Conservation (phyloP, 352 stramenopile genomes). For the Phytopythium mirpurense region DNA sequence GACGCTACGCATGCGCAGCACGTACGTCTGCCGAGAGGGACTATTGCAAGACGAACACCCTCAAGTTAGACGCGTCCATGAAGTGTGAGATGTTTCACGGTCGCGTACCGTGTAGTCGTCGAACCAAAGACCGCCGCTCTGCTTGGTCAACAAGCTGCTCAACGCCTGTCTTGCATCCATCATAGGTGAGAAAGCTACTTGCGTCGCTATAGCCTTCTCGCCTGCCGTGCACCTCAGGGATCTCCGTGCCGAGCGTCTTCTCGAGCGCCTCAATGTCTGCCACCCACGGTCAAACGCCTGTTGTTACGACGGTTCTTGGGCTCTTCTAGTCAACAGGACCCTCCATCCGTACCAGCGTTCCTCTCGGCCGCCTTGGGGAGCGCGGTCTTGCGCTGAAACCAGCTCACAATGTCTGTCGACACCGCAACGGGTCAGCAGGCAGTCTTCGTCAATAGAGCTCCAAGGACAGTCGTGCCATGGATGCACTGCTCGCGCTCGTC, state of each 20-base stretch:
- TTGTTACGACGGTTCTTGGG: background rate
- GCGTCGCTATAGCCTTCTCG: too few relatives aligned
- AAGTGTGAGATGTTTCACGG: background rate
- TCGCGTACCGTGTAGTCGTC: slow-evolving; percentile 64
- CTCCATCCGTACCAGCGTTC: slow-evolving; percentile 24
- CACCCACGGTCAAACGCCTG: background rate
- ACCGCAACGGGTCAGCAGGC: background rate
- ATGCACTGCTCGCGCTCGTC: slow-evolving; percentile 81
- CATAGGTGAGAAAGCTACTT: too few relatives aligned
- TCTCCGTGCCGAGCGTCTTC: slow-evolving; percentile 50
- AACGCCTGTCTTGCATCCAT: slow-evolving; percentile 26
- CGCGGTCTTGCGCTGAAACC: slow-evolving; percentile 77
- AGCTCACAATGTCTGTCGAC: slow-evolving; percentile 71
- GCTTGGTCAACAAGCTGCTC: slow-evolving; percentile 58
- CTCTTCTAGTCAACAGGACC: background rate
- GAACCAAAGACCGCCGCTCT: slow-evolving; percentile 81
- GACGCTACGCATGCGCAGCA: background rate
- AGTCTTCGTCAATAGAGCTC: background rate
- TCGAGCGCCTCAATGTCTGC: slow-evolving; percentile 72
- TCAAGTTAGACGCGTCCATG: background rate
- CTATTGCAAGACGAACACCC: slow-evolving; percentile 13
- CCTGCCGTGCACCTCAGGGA: slow-evolving; percentile 47
- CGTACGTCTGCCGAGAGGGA: slow-evolving; percentile 54
- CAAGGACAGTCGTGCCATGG: slow-evolving; percentile 28
- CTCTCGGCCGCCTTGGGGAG: slow-evolving; percentile 41